A percentile compares a stretch with the other conserved stretches of the same genome.
Evolutionary conservation across 257 asterid species (phyloP).

Genomic region (Solanum sitiens): DNA sequence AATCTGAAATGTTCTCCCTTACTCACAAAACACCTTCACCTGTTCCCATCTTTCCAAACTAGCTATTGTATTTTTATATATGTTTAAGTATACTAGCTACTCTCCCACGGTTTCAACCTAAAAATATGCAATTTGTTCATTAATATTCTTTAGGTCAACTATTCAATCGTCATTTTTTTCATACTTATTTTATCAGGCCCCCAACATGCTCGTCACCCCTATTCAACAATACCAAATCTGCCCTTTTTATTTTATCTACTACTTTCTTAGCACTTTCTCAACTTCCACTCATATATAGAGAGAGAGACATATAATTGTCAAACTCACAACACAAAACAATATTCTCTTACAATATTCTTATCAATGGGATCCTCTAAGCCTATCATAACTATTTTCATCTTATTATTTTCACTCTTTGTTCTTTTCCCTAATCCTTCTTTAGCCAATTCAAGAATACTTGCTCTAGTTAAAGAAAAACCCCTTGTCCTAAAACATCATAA

Average conservation of each 20-base stretch:
- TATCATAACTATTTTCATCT: neutral
- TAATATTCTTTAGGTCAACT: neutral
- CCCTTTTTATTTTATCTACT: neutral
- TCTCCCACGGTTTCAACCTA: neutral
- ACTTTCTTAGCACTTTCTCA: neutral
- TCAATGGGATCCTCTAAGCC: neutral
- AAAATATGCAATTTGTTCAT: neutral
- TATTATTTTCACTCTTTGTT: neutral
- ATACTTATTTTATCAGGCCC: neutral
- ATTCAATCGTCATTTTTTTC: neutral
- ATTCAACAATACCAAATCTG: neutral
- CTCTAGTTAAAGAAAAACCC: constrained; percentile 21
- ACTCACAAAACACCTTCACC: neutral
- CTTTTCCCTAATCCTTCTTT: neutral
- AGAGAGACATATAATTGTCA: neutral
- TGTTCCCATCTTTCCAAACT: neutral
- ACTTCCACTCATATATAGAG: neutral
- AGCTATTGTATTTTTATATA: neutral
- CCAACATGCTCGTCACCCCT: neutral
- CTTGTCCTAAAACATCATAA: constrained; percentile 28
- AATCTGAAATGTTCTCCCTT: neutral
- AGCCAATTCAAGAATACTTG: constrained; percentile 6
- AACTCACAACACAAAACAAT: neutral
- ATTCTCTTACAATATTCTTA: neutral
- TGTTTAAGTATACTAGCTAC: neutral